Conservation (phyloP, 345 rosid species). For the Streptanthus diversifolius region DNA sequence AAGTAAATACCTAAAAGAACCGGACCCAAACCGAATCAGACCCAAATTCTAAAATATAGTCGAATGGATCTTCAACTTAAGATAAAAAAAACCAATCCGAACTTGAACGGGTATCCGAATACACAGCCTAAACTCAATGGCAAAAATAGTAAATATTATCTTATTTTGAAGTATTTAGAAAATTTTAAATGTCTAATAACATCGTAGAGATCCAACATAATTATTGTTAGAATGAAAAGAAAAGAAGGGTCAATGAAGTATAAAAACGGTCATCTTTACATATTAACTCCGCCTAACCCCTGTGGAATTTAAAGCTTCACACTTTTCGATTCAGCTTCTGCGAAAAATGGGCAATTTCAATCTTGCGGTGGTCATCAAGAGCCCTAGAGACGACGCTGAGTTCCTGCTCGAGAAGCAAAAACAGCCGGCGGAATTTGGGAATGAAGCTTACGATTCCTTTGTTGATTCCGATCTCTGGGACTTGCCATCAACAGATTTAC, state of each 20-base stretch:
- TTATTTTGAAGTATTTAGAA: too few species aligned
- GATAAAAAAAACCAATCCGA: too few species aligned
- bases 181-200: too few species aligned
- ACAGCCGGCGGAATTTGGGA: constrained; percentile 55
- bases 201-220: too few species aligned
- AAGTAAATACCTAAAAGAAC: too few species aligned
- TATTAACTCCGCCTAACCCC: neutral
- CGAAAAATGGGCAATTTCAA: constrained; percentile 44
- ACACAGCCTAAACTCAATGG: too few species aligned
- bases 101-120: too few species aligned
- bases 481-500: constrained; percentile 56
- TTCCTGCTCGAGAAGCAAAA: constrained; percentile 60
- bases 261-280: neutral
- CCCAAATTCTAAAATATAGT: too few species aligned
- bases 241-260: neutral
- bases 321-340: neutral
- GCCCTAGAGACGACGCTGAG: constrained; percentile 31
- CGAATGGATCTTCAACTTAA: too few species aligned
- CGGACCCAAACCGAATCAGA: too few species aligned
- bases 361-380: constrained; percentile 53
- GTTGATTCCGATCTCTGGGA: constrained; percentile 85
- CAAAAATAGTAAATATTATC: too few species aligned
- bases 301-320: neutral
- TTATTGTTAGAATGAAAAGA: neutral
- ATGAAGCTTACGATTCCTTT: constrained; percentile 60